These are phyloP conservation scores for Penstemon barbatus DNA, from an alignment of 257 asterid genomes.

Conservation along the genomic window DNA sequence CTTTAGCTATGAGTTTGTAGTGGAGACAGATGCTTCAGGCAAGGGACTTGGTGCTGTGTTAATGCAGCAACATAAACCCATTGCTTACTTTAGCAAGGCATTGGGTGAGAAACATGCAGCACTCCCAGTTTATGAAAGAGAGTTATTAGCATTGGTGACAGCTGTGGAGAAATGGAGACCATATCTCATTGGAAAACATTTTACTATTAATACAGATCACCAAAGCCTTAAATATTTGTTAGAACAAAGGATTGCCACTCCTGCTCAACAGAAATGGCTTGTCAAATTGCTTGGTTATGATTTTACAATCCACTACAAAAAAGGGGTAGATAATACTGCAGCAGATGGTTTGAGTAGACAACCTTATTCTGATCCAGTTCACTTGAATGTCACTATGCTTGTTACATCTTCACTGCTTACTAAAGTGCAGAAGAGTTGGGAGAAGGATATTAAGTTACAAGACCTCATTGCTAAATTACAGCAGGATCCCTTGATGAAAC, in stretches of 20 bases:
- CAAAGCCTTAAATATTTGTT: background rate
- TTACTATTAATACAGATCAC: background rate
- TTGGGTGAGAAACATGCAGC: background rate
- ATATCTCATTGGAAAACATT: background rate
- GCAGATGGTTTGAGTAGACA: background rate
- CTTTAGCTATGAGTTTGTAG: background rate
- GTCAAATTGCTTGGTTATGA: background rate
- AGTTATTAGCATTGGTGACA: background rate
- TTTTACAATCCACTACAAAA: background rate
- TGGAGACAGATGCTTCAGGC: slow-evolving; percentile 16
- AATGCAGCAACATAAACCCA: background rate
- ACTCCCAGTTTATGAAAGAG: background rate
- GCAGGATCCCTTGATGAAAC: no score
- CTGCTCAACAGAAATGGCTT: background rate
- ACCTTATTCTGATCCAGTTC: no score
- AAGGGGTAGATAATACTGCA: background rate
- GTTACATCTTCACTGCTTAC: no score
- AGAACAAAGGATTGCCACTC: background rate
- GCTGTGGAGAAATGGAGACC: slow-evolving; percentile 16
- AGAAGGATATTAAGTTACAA: no score
- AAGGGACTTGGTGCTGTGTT: background rate
- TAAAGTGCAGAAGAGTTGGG: no score
- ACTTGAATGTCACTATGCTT: no score
- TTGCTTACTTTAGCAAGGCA: background rate
- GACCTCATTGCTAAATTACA: no score